Conservation (phyloP, 192 early-diverging fungal genomes). For the Linnemannia zychae region DNA sequence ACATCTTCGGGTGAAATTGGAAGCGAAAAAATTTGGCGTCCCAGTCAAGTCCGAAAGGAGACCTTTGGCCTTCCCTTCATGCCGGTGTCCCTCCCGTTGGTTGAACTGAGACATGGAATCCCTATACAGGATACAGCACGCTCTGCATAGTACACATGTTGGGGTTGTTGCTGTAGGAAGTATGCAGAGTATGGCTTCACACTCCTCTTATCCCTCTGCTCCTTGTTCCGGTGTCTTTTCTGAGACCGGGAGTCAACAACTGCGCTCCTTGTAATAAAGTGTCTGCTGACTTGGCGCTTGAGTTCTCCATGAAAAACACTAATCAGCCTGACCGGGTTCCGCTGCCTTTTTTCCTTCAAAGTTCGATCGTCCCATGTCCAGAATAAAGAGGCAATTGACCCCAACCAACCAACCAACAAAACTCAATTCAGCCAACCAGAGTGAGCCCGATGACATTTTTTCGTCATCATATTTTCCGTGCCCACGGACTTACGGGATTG, state of each 20-base stretch:
- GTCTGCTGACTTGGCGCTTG: no score
- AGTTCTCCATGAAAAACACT: no score
- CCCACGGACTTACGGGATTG: slow-evolving; percentile 69
- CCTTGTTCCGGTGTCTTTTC: not conserved
- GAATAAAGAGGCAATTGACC: not conserved
- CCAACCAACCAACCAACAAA: not conserved
- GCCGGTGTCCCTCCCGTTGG: not conserved
- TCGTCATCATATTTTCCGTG: not conserved
- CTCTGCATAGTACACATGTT: not conserved
- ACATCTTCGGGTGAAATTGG: slow-evolving; percentile 10
- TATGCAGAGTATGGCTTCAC: not conserved
- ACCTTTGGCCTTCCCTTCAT: not conserved
- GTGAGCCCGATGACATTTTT: not conserved
- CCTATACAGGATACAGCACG: not conserved
- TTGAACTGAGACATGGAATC: not conserved
- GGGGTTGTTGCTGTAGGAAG: not conserved
- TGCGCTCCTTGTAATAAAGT: no score
- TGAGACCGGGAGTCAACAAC: no score
- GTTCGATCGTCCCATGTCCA: not conserved
- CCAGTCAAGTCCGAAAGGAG: not conserved
- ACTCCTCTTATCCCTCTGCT: not conserved
- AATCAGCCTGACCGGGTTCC: not conserved
- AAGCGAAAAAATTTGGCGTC: not conserved
- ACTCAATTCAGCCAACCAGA: no score
- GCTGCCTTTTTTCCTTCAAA: no score